Conservation (phyloP, 2,329 filamentous ascomycete genomes). For the Diplodia corticola region DNA sequence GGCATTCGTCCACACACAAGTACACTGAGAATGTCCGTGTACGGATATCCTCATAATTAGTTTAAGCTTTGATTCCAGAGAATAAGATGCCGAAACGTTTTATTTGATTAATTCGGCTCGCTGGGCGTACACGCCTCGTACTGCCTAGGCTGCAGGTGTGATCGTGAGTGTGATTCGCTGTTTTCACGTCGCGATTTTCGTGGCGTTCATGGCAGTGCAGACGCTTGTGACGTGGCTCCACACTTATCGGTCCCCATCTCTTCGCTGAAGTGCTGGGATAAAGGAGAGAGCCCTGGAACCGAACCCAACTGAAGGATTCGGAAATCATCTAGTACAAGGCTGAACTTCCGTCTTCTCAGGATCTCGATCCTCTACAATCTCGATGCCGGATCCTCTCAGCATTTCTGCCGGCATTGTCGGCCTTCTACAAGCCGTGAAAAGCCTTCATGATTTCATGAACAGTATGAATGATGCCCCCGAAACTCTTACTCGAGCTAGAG, state of each 20-base stretch:
- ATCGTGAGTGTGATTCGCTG: neutral
- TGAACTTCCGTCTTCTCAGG: neutral
- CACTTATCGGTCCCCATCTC: neutral
- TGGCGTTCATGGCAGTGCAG: neutral
- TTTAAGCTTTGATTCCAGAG: neutral
- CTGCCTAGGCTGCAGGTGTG: neutral
- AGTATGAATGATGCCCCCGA: neutral
- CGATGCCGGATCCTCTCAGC: neutral
- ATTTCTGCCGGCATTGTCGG: neutral
- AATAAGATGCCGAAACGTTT: neutral
- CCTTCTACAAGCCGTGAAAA: neutral
- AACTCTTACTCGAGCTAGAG: neutral
- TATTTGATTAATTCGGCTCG: neutral
- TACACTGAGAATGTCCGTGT: neutral
- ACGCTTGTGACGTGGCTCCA: neutral
- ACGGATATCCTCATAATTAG: fast-evolving
- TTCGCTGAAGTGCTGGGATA: neutral
- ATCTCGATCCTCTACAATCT: neutral
- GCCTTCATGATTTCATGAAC: neutral
- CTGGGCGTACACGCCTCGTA: neutral
- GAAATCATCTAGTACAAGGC: neutral
- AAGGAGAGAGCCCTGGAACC: neutral
- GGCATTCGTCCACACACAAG: neutral
- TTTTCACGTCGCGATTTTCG: neutral
- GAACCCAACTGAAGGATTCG: neutral